A percentile compares a stretch with the other conserved stretches of the same genome.
phyloP scores from a whole-genome alignment of 305 asterid genomes.

The Fraxinus dipetala region DNA sequence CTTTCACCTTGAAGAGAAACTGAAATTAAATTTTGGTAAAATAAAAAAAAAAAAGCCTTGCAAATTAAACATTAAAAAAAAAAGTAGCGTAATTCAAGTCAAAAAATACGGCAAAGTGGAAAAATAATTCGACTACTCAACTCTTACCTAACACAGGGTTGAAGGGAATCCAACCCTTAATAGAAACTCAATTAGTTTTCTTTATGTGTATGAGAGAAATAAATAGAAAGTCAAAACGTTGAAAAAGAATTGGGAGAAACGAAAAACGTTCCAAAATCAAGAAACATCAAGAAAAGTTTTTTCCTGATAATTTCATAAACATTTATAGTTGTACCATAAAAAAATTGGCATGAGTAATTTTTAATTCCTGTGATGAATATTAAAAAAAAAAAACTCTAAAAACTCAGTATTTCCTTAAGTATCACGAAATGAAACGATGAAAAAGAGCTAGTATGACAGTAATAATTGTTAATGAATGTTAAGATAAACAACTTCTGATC shows the following conservation, averaged over 20 bases:
- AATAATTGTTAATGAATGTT: background rate
- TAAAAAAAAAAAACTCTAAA: background rate
- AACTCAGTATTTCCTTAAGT: background rate
- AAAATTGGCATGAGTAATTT: background rate
- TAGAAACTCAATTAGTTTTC: background rate
- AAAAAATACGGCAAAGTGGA: background rate
- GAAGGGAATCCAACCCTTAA: constrained; percentile 16
- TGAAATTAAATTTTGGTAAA: background rate
- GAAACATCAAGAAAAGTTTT: background rate
- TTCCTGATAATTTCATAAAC: background rate
- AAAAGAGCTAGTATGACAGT: background rate
- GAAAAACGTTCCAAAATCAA: background rate
- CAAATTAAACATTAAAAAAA: background rate
- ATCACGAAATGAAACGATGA: background rate
- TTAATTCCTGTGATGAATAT: background rate
- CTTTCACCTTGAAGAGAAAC: background rate
- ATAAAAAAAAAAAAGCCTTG: background rate
- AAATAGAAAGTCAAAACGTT: background rate
- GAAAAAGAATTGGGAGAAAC: background rate
- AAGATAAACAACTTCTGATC: background rate
- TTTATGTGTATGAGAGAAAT: background rate
- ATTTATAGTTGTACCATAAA: background rate
- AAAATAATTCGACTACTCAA: constrained; percentile 26
- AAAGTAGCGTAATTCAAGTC: background rate
- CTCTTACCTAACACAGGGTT: constrained; percentile 33